Evolutionary conservation across 2,329 filamentous ascomycete species (phyloP).

Genomic region (Scytalidium lignicola): DNA sequence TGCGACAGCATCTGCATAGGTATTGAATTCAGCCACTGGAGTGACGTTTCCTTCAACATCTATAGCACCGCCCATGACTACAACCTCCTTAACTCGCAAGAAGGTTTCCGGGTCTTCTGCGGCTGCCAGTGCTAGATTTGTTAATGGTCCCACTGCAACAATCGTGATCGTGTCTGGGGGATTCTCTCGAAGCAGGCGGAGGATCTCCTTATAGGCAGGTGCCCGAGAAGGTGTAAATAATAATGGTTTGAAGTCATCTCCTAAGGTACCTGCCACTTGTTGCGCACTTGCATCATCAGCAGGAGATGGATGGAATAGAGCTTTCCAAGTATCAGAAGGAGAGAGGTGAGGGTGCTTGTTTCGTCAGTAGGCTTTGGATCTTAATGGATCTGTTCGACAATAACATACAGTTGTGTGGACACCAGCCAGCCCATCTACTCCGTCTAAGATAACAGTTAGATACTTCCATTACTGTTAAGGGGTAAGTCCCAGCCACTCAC

Average conservation of each 20-base stretch:
- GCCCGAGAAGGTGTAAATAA: conserved; percentile 72
- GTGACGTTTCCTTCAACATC: conserved; percentile 75
- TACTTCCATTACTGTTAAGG: neutral
- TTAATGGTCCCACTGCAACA: conserved; percentile 82
- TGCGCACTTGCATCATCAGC: conserved; percentile 41
- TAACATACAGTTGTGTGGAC: conserved; percentile 55
- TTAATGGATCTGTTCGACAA: neutral
- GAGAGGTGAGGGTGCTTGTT: conserved; percentile 65
- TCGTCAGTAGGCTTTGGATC: conserved; percentile 13
- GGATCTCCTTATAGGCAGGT: conserved; percentile 78
- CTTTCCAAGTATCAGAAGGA: conserved; percentile 68
- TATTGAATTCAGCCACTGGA: conserved; percentile 91
- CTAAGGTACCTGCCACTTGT: conserved; percentile 28
- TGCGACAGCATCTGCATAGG: conserved; percentile 79
- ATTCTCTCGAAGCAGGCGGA: conserved; percentile 78
- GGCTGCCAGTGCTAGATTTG: conserved; percentile 87
- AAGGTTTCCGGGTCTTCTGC: conserved; percentile 86
- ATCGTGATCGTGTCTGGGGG: conserved; percentile 83
- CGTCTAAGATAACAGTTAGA: conserved; percentile 46
- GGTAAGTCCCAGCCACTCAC: conserved; percentile 49
- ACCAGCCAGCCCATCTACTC: conserved; percentile 69
- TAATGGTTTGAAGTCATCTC: conserved; percentile 29
- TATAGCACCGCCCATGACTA: conserved; percentile 92
- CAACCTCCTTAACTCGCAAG: conserved; percentile 80
- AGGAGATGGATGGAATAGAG: conserved; percentile 51